These are phyloP conservation scores for Suhomyces emberorum DNA, from an alignment of 805 yeast genomes.

Conservation along the genomic window DNA sequence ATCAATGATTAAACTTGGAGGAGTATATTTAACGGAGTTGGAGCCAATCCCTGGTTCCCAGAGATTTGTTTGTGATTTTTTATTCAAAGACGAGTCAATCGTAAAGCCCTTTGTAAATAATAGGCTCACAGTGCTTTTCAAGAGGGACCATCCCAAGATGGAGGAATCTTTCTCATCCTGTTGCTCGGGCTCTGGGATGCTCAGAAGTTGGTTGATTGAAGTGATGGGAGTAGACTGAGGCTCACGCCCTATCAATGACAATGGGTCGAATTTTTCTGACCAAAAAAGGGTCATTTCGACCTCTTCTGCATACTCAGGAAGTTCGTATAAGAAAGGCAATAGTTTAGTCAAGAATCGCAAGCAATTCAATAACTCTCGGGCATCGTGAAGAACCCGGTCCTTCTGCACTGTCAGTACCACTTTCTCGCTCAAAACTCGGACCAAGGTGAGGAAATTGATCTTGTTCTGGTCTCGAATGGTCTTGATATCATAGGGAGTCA, in stretches of 20 bases:
- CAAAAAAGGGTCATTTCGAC: constrained; percentile 29
- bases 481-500: constrained; percentile 58
- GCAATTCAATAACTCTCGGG: constrained; percentile 50
- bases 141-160: constrained; percentile 10
- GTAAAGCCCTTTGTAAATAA: constrained; percentile 60
- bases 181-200: neutral
- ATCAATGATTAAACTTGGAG: constrained; percentile 42
- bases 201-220: neutral
- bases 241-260: constrained; percentile 1
- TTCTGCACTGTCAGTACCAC: constrained; percentile 20
- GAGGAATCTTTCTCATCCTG: constrained; percentile 1
- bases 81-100: constrained; percentile 15
- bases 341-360: constrained; percentile 61
- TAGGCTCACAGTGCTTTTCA: constrained; percentile 35
- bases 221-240: neutral
- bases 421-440: constrained; percentile 26
- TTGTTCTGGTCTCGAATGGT: constrained; percentile 56
- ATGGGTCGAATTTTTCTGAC: constrained; percentile 44
- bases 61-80: neutral
- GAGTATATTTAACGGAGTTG: constrained; percentile 25
- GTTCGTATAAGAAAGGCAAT: constrained; percentile 67
- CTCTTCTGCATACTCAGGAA: constrained; percentile 20
- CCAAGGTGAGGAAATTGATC: constrained; percentile 53
- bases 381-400: constrained; percentile 3
- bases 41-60: constrained; percentile 12